phyloP scores from a whole-genome alignment of 176 grass and related monocot species.

The Rhynchospora pubera region DNA sequence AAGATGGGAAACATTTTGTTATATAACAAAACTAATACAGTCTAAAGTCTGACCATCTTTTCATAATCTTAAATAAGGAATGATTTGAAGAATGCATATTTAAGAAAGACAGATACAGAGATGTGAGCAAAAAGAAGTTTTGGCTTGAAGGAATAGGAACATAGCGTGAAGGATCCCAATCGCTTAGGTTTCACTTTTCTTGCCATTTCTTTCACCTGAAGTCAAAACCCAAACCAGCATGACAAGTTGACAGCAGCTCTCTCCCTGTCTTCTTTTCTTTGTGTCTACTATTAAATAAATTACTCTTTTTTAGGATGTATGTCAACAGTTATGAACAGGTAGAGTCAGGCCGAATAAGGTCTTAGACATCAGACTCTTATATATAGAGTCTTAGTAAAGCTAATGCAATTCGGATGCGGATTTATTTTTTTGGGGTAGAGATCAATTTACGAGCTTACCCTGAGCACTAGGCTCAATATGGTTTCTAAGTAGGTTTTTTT shows the following conservation, averaged over 20 bases:
- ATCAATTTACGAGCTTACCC: background rate
- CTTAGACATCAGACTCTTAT: too few species aligned
- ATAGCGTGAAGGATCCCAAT: constrained; percentile 18
- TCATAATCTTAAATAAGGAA: background rate
- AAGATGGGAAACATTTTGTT: background rate
- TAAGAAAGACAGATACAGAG: background rate
- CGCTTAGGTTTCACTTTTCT: background rate
- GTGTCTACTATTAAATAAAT: too few species aligned
- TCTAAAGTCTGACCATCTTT: background rate
- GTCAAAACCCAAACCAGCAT: background rate
- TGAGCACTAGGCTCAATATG: background rate
- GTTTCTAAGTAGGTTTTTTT: too few species aligned
- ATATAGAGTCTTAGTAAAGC: too few species aligned
- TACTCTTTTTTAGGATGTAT: background rate
- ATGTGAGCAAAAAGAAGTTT: background rate
- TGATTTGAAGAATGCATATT: background rate
- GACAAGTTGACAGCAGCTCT: too few species aligned
- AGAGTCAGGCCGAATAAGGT: background rate
- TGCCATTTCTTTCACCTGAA: background rate
- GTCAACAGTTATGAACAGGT: background rate
- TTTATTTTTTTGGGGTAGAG: background rate
- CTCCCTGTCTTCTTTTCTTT: too few species aligned
- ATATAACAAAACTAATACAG: background rate
- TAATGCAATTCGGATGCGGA: background rate
- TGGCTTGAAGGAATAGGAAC: constrained; percentile 17